These are phyloP conservation scores for Trichothecium roseum DNA, from an alignment of 2,329 filamentous ascomycete genomes.

Conservation along the genomic window DNA sequence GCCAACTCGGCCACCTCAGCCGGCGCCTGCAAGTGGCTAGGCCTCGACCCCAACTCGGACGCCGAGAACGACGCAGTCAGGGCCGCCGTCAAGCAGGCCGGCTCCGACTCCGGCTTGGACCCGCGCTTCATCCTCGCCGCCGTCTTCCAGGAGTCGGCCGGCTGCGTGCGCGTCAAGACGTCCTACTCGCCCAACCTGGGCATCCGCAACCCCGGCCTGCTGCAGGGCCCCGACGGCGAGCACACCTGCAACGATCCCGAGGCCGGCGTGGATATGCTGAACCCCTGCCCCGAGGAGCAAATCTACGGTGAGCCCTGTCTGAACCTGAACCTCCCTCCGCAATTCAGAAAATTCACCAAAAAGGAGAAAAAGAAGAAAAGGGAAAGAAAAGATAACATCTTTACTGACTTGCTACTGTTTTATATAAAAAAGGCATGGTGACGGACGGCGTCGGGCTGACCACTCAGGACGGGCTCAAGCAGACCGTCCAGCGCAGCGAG, in stretches of 20 bases:
- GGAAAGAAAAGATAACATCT: no score
- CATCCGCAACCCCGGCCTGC: slow-evolving; percentile 2
- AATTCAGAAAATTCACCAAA: no score
- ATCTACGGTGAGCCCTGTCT: slow-evolving; percentile 2
- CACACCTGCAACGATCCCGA: slow-evolving; percentile 4
- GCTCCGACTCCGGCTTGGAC: slow-evolving; percentile 1
- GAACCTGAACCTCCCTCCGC: not conserved
- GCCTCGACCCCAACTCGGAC: slow-evolving; percentile 1
- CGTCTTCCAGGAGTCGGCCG: slow-evolving; percentile 2
- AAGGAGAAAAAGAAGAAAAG: no score
- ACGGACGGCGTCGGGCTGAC: slow-evolving; percentile 24
- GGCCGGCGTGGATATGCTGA: not conserved
- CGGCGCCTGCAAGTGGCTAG: slow-evolving; percentile 3
- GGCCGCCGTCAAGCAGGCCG: slow-evolving; percentile 1
- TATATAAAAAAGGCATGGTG: slow-evolving; percentile 12
- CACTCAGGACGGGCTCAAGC: slow-evolving; percentile 20
- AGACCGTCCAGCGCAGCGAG: slow-evolving; percentile 17
- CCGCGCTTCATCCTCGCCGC: slow-evolving; percentile 3
- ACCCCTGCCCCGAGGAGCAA: slow-evolving; percentile 1
- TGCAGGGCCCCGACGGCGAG: slow-evolving; percentile 2
- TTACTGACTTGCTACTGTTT: no score
- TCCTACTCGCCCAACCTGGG: slow-evolving; percentile 2
- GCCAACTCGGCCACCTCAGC: slow-evolving; percentile 1
- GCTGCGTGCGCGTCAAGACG: slow-evolving; percentile 3
- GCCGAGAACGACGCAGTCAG: slow-evolving; percentile 1